Evolutionary conservation across 306 rosid species (phyloP), one percentile per base, ranked within the genome.

Genomic region (Pyrus pyrifolia): DNA sequence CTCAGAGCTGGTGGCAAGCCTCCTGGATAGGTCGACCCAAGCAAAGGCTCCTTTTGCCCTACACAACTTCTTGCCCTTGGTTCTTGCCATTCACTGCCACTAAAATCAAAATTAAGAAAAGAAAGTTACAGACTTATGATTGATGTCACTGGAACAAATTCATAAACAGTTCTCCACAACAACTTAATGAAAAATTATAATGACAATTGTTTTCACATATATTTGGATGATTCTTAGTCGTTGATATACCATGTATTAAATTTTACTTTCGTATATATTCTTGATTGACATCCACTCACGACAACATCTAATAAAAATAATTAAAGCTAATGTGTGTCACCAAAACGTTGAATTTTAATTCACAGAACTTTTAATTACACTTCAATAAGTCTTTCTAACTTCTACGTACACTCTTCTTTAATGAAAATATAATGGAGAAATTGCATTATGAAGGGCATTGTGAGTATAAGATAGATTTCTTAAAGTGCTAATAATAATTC

Each of bases 41-140:
- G 8, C 84, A 90, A 63, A 25, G 97, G 96, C 4, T 78, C 79
- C 59, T 9, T 82, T 75, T 95, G 83, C 23, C 88, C 76, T 6
- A 65, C 46, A 27, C 99, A 95, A 10, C 83, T 92, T 87, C 68
- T 89, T 49, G 90, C 92, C 35, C 59, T 76, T 44, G 97, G 92
- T 25, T 95, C 97, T 64, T 77, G 76, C 98, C 98, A 92, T 19
- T 71, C 70, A 59, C 79, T 88, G 17, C 98, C 97, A 83, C 98
- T 92, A 11, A 11, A 58, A 62, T 53, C 13, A 68, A 19, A 3
- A 59, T 5, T 4, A 42, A 44, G 22, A 18, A 25, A 61, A 21
- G 0, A 30, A 2, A 4, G 21, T n/a, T 22, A 63, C 19, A 63
- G 11, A 45, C 21, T 23, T 18, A 19, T 55, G 5, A 2, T 59